Evolutionary conservation across 352 stramenopile genomes (phyloP), one percentile per base, ranked within the genome.

Genomic region (Pythium biforme): DNA sequence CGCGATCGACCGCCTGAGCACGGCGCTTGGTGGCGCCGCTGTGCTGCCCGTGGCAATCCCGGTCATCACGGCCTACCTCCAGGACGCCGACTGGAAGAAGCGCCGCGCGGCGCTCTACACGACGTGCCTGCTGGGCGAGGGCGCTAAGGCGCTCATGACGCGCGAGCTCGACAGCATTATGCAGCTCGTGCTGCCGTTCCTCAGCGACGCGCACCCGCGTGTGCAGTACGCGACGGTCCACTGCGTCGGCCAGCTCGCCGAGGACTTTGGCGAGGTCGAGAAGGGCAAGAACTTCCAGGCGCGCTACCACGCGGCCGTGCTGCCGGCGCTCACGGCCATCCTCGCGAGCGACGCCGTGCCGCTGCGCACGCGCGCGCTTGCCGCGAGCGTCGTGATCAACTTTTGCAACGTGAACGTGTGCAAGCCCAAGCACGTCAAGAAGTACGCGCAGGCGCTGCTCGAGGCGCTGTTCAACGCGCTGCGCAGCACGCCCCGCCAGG

Each of bases 201-300:
- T 95, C 43, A 79, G 68, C 51, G 84, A 95, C 59, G 76, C 72
- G 40, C 81, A 93, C 73, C 71, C 83, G 53, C 86, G 86, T 37
- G 82, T 92, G 40, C 86, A 91, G 71, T 95, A 92, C 78, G 77
- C 86, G 17, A 80, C 85, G 27, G 70, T 95, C 8, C 85, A 93
- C 73, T 92, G 86, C 55, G 71, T 95, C 59, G 86, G 86, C 17
- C 86, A 95, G 64, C 70, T 93, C 27, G 83, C 85, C 12, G 77
- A 94, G 51, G 86, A 94, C 70, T 94, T 94, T 52, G 82, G 83
- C 33, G 76, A 92, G 50, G 82, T 94, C 2, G 81, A 85, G n/a
- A 86, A 88, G 66, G 79, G 80, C 60, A 93, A 91, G 78, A 95
- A 95, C 74, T 95, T 95, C 59, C 84, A 94, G 66, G 81, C 83